phyloP scores from a whole-genome alignment of 2,329 filamentous ascomycete species.

The Aspergillus versicolor region DNA sequence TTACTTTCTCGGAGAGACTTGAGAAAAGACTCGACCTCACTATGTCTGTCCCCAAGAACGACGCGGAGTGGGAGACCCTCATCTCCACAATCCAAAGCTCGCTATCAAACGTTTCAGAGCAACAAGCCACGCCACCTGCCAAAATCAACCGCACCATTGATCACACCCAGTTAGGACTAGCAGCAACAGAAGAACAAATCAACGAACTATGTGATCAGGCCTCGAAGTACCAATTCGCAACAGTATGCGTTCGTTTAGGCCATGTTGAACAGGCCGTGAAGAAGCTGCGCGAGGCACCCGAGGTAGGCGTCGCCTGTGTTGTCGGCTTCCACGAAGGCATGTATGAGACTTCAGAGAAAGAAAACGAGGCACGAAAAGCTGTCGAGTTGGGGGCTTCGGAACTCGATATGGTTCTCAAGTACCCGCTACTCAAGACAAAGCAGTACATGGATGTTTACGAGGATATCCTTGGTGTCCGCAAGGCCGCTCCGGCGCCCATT shows the following conservation, averaged over 20 bases:
- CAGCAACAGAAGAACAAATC: conserved; percentile 49
- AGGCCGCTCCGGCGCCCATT: conserved; percentile 43
- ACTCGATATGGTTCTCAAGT: conserved; percentile 61
- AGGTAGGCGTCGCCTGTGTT: conserved; percentile 56
- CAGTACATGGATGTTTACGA: conserved; percentile 52
- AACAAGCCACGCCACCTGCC: conserved; percentile 25
- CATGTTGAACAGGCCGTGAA: conserved; percentile 52
- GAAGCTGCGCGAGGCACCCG: conserved; percentile 45
- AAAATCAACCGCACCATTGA: conserved; percentile 40
- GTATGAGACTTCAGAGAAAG: conserved; percentile 50
- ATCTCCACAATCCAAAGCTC: conserved; percentile 27
- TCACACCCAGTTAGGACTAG: conserved; percentile 42
- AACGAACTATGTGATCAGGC: conserved; percentile 58
- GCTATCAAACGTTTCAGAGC: conserved; percentile 24
- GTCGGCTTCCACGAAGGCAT: conserved; percentile 62
- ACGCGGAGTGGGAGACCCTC: conserved; percentile 34
- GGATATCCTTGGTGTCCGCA: conserved; percentile 54
- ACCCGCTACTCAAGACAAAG: conserved; percentile 45
- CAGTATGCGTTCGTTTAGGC: conserved; percentile 58
- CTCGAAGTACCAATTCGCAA: conserved; percentile 40
- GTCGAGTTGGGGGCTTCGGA: conserved; percentile 54
- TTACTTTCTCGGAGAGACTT: neutral
- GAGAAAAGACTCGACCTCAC: neutral
- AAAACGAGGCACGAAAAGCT: conserved; percentile 52
- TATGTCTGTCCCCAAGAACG: conserved; percentile 29